Conservation (phyloP, 768 basidiomycete genomes). For the Tricholoma furcatifolium region DNA sequence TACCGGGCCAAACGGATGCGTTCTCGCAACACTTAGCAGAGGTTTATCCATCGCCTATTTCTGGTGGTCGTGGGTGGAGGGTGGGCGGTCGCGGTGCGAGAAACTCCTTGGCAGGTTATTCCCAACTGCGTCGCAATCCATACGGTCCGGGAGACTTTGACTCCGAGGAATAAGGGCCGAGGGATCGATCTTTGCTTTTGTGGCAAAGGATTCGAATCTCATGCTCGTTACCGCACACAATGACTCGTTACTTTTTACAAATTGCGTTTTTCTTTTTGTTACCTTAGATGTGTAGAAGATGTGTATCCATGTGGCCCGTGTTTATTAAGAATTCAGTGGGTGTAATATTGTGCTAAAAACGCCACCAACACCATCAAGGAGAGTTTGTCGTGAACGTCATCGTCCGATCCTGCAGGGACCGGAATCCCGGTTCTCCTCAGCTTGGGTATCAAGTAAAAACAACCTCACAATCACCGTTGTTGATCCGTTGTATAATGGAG, state of each 20-base stretch:
- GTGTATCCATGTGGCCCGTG: too few relatives aligned
- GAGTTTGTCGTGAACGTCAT: neutral
- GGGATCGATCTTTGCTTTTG: too few relatives aligned
- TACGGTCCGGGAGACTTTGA: neutral
- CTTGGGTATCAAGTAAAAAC: neutral
- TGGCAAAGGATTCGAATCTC: too few relatives aligned
- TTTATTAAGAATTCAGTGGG: too few relatives aligned
- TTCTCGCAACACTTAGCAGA: constrained; percentile 9
- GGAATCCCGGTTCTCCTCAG: neutral
- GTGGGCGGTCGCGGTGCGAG: neutral
- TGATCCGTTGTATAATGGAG: constrained; percentile 10
- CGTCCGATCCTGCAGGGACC: neutral
- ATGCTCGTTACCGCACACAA: too few relatives aligned
- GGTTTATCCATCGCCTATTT: constrained; percentile 1
- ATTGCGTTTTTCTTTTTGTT: too few relatives aligned
- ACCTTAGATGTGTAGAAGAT: too few relatives aligned
- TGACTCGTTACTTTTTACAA: too few relatives aligned
- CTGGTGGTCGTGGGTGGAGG: constrained; percentile 2
- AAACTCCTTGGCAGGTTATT: neutral
- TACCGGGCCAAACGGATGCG: constrained; percentile 14
- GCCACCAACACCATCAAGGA: neutral
- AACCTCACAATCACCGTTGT: neutral
- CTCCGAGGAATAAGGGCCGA: neutral
- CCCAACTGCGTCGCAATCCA: neutral
- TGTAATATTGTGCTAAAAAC: too few relatives aligned